phyloP scores from a whole-genome alignment of 2,329 filamentous ascomycete species.

The Chaetomium olivaceum region DNA sequence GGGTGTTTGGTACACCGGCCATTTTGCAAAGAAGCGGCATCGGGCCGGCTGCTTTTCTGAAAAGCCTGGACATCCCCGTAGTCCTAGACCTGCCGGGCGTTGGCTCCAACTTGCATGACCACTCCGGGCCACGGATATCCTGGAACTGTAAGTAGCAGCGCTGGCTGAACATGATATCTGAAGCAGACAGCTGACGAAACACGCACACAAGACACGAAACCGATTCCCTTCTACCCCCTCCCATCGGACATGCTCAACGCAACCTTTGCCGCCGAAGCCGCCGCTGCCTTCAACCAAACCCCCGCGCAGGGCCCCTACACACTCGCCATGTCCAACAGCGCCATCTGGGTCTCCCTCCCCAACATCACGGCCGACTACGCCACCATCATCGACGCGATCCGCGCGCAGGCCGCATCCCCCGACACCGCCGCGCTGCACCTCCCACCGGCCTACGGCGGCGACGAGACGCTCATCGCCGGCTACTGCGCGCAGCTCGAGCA shows the following conservation, averaged over 20 bases:
- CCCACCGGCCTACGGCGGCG: slow-evolving; percentile 35
- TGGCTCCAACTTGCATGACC: slow-evolving; percentile 27
- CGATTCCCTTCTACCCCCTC: slow-evolving; percentile 33
- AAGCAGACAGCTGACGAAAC: not conserved
- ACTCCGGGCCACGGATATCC: slow-evolving; percentile 7
- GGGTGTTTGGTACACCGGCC: slow-evolving; percentile 18
- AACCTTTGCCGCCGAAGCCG: slow-evolving; percentile 30
- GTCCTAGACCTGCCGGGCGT: slow-evolving; percentile 24
- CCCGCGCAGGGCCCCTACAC: slow-evolving; percentile 27
- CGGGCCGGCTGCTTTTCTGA: slow-evolving; percentile 19
- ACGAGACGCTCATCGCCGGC: slow-evolving; percentile 23
- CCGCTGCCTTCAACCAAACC: slow-evolving; percentile 17
- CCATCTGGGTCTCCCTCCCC: slow-evolving; percentile 20
- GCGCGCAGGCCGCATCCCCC: slow-evolving; percentile 25
- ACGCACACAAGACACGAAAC: slow-evolving; percentile 7
- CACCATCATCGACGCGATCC: slow-evolving; percentile 18
- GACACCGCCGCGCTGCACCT: slow-evolving; percentile 37
- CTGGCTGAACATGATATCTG: not conserved
- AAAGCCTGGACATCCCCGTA: slow-evolving; percentile 15
- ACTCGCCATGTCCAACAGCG: slow-evolving; percentile 24
- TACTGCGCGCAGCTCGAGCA: slow-evolving; percentile 26
- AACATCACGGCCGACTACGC: slow-evolving; percentile 15
- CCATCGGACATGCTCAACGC: slow-evolving; percentile 32
- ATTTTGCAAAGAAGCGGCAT: slow-evolving; percentile 26
- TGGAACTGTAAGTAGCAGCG: slow-evolving; percentile 24